Base-by-base conservation (phyloP, 2,329 filamentous ascomycete species). In the Fusarium denticulatum region DNA sequence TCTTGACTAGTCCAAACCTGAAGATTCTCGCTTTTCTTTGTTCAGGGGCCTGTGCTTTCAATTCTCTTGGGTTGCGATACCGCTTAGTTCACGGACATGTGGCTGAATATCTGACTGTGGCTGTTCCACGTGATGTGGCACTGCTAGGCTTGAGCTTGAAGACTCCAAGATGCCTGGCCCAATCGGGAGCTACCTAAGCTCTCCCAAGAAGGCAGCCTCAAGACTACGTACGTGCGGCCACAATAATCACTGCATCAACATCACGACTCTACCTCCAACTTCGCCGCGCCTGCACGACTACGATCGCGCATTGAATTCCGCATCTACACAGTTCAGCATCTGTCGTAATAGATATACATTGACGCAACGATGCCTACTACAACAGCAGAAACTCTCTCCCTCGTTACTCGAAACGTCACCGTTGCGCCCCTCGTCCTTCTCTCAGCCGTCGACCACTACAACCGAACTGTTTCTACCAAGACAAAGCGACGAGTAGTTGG, bases 391-490 rank as follows among this genome's bases (percentile, higher is more conserved):
- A 97, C 96, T 76, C 91, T 98, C 83, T 97, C 94, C 78, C 92
- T 98, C 82, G 95, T 98, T 83, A 96, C 92, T 80, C 92, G 94
- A 84, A 97, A 93, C 85, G 96, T 99, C 84, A 97, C 96, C 77
- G 96, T 99, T 84, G 96, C 96, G 80, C 96, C 96, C 78, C 92
- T 99, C 82, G 96, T 99, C 80, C 94, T 99, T 78, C 94, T 99
- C 80, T 98, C 96, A 75, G 95, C 93, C 78, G 96, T 97, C 89
- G 96, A 99, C 87, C 96, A 99, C 86, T 99, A 97, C 87, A 97
- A 97, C 82, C 93, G 96, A 75, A 94, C 94, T 73, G 93, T 92
- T 73, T 93, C 93, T 78, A 97, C 96, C 84, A 95, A 94, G 81
- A 94, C 94, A 78, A 87, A 88, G 81, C 92, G 93, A 81, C 92